Evolutionary conservation across 2,329 filamentous ascomycete genomes (phyloP).

Genomic region (Fusarium lateritium): DNA sequence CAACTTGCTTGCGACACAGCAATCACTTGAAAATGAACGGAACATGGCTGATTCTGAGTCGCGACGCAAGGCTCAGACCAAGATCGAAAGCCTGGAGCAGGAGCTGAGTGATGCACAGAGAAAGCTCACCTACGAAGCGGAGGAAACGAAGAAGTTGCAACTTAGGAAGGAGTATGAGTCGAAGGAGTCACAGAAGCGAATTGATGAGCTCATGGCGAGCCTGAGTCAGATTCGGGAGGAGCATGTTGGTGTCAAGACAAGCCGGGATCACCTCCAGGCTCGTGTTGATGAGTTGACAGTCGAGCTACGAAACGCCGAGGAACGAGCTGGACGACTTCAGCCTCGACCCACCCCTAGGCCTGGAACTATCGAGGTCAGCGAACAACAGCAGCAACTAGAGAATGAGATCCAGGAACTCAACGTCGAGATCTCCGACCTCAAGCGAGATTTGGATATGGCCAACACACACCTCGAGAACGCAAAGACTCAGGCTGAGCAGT

Average conservation of each 20-base stretch:
- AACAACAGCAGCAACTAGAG: constrained; percentile 66
- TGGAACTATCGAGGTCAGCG: constrained; percentile 58
- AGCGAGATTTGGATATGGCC: constrained; percentile 86
- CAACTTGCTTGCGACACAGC: constrained; percentile 84
- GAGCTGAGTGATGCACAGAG: constrained; percentile 85
- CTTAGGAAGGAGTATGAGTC: constrained; percentile 92
- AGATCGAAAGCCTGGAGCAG: constrained; percentile 82
- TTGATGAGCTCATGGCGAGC: constrained; percentile 89
- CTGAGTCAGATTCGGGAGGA: constrained; percentile 88
- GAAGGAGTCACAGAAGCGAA: constrained; percentile 88
- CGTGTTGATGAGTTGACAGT: constrained; percentile 91
- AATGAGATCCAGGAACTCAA: constrained; percentile 84
- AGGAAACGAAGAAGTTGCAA: constrained; percentile 86
- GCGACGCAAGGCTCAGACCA: constrained; percentile 82
- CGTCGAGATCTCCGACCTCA: constrained; percentile 87
- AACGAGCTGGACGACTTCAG: constrained; percentile 85
- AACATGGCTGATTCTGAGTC: constrained; percentile 87
- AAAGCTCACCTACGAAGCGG: constrained; percentile 85
- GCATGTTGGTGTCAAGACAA: constrained; percentile 87
- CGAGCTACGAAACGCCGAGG: constrained; percentile 90
- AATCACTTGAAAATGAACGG: constrained; percentile 92
- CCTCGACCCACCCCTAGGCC: constrained; percentile 79
- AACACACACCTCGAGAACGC: constrained; percentile 85
- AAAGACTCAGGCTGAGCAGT: constrained; percentile 86
- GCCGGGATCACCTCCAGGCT: constrained; percentile 88